Evolutionary conservation across 2,329 filamentous ascomycete species (phyloP).

Genomic region (Colletotrichum lupini): DNA sequence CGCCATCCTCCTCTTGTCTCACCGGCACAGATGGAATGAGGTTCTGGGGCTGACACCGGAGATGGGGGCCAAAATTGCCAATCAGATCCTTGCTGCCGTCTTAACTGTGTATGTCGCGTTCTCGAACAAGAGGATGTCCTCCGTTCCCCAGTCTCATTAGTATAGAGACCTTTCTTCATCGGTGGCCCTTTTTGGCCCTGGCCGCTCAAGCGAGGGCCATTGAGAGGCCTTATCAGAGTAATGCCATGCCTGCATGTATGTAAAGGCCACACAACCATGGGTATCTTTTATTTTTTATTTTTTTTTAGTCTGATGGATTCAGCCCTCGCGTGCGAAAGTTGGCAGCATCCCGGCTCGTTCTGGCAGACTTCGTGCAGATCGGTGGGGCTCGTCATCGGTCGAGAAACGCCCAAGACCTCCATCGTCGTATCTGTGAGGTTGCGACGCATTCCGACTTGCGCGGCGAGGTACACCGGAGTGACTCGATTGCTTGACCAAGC

Average conservation of each 20-base stretch:
- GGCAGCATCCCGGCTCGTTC: slow-evolving; percentile 26
- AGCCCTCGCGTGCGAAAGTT: slow-evolving; percentile 30
- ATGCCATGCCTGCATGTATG: slow-evolving; percentile 6
- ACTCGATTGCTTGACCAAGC: not conserved
- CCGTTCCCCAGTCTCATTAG: slow-evolving; percentile 3
- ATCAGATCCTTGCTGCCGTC: not conserved
- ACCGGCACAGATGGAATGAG: not conserved
- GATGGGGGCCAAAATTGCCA: not conserved
- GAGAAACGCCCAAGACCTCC: slow-evolving; percentile 5
- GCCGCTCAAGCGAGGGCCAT: slow-evolving; percentile 10
- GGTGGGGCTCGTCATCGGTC: slow-evolving; percentile 25
- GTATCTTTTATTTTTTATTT: not conserved
- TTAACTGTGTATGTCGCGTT: not conserved
- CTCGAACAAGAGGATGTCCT: not conserved
- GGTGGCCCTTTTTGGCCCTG: slow-evolving; percentile 6
- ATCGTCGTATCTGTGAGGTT: slow-evolving; percentile 14
- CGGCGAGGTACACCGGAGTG: slow-evolving; percentile 8
- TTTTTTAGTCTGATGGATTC: not conserved
- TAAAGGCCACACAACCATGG: slow-evolving; percentile 12
- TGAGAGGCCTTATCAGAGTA: slow-evolving; percentile 11
- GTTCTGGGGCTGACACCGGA: not conserved
- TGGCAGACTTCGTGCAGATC: slow-evolving; percentile 30
- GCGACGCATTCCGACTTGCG: slow-evolving; percentile 4
- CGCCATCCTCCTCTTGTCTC: not conserved
- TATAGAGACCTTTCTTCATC: slow-evolving; percentile 16